Conservation (phyloP, 495 filamentous ascomycete species). For the Pseudevernia furfuracea region DNA sequence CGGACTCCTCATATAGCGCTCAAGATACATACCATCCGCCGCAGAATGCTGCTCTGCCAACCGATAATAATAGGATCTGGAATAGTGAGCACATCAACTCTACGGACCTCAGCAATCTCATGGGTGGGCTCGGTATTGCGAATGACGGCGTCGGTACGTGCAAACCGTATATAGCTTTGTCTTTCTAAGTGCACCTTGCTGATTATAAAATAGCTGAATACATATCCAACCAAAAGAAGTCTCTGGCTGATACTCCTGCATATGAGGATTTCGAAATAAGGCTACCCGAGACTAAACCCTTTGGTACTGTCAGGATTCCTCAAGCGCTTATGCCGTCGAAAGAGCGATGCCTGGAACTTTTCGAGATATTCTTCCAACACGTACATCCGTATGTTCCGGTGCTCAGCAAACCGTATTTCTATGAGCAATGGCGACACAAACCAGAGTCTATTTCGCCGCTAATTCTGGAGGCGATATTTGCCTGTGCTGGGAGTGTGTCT, state of each 20-base stretch:
- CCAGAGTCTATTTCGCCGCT: constrained; percentile 83
- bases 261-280: constrained; percentile 68
- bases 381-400: constrained; percentile 97
- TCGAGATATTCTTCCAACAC: constrained; percentile 85
- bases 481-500: constrained; percentile 71
- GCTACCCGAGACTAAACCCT: constrained; percentile 62
- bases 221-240: constrained; percentile 66
- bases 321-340: constrained; percentile 91
- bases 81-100: constrained; percentile 57
- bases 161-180: constrained; percentile 2
- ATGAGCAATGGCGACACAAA: constrained; percentile 86
- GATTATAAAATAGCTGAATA: constrained; percentile 61
- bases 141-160: constrained; percentile 77
- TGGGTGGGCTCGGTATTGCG: constrained; percentile 82
- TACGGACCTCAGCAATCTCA: constrained; percentile 66
- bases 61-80: constrained; percentile 14
- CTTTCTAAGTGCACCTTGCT: constrained; percentile 21
- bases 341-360: constrained; percentile 72
- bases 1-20: constrained; percentile 15
- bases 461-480: constrained; percentile 90
- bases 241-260: constrained; percentile 59
- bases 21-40: constrained; percentile 17
- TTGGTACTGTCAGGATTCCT: constrained; percentile 77
- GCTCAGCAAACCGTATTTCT: constrained; percentile 73
- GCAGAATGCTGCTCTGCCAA: constrained; percentile 7